Evolutionary conservation across 192 early-diverging fungal species (phyloP).

Genomic region (Entomortierella parvispora): DNA sequence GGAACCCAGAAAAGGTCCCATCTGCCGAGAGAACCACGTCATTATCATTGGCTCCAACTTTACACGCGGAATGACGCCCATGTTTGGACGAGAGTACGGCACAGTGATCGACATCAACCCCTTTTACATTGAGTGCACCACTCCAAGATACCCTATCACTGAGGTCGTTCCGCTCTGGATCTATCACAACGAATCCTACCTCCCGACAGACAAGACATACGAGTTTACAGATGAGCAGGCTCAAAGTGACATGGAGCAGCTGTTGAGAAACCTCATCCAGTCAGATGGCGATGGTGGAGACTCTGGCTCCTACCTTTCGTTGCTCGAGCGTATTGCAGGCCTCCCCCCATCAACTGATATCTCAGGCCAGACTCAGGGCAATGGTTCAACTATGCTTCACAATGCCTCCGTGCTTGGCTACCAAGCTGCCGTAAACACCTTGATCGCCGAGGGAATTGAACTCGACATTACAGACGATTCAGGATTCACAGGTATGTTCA

Average conservation of each 20-base stretch:
- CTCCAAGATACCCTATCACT: conserved; percentile 36
- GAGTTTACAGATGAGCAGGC: conserved; percentile 50
- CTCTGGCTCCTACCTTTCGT: conserved; percentile 19
- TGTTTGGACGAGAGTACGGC: conserved; percentile 43
- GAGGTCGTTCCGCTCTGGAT: conserved; percentile 40
- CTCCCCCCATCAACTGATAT: conserved; percentile 42
- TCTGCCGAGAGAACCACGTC: conserved; percentile 51
- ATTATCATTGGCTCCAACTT: conserved; percentile 52
- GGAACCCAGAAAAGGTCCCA: conserved; percentile 35
- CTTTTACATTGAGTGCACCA: conserved; percentile 47
- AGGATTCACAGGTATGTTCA: conserved; percentile 44
- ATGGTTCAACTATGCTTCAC: conserved; percentile 50
- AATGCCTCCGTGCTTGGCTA: conserved; percentile 46
- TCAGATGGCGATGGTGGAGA: conserved; percentile 36
- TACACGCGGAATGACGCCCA: conserved; percentile 44
- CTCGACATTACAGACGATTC: conserved; percentile 46
- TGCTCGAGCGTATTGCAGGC: conserved; percentile 21
- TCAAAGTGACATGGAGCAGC: conserved; percentile 43
- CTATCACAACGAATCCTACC: conserved; percentile 38
- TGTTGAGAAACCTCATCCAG: conserved; percentile 46
- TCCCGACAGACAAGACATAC: conserved; percentile 38
- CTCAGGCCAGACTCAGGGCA: conserved; percentile 36
- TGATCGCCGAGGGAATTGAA: conserved; percentile 49
- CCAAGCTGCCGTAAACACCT: conserved; percentile 32
- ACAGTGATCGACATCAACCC: conserved; percentile 46